Evolutionary conservation across 352 stramenopile genomes (phyloP).

Genomic region (Globisporangium perplexum): DNA sequence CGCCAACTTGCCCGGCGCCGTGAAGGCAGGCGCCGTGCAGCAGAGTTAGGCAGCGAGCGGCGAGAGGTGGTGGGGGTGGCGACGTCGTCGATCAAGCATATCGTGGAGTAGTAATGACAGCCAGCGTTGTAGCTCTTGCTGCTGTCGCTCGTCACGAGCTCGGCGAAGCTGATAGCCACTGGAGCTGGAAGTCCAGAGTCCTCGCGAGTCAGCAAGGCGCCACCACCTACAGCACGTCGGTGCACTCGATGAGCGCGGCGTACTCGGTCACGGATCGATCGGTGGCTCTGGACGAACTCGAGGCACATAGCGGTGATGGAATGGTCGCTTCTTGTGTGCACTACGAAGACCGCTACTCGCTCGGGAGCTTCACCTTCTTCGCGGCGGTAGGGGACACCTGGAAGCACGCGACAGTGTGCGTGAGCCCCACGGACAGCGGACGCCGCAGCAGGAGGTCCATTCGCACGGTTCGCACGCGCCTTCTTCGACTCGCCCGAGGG

Average conservation of each 20-base stretch:
- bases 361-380: background rate
- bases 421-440: background rate
- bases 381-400: background rate
- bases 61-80: background rate
- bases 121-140: too few relatives aligned
- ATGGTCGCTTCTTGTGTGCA: too few relatives aligned
- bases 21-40: background rate
- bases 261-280: too few relatives aligned
- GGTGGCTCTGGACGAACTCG: too few relatives aligned
- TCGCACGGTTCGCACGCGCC: background rate
- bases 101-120: background rate
- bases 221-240: too few relatives aligned
- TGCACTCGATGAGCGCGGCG: too few relatives aligned
- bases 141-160: too few relatives aligned
- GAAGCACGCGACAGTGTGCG: too few relatives aligned
- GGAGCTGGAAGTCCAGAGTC: too few relatives aligned
- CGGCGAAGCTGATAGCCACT: too few relatives aligned
- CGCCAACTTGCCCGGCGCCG: background rate
- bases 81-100: background rate
- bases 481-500: background rate
- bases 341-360: background rate
- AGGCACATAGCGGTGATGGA: too few relatives aligned
- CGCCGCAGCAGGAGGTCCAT: background rate
- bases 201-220: too few relatives aligned
- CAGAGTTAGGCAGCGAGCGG: background rate